Evolutionary conservation across 2,329 filamentous ascomycete species (phyloP), one percentile per base, ranked within the genome.

Genomic region (Sclerotinia borealis): DNA sequence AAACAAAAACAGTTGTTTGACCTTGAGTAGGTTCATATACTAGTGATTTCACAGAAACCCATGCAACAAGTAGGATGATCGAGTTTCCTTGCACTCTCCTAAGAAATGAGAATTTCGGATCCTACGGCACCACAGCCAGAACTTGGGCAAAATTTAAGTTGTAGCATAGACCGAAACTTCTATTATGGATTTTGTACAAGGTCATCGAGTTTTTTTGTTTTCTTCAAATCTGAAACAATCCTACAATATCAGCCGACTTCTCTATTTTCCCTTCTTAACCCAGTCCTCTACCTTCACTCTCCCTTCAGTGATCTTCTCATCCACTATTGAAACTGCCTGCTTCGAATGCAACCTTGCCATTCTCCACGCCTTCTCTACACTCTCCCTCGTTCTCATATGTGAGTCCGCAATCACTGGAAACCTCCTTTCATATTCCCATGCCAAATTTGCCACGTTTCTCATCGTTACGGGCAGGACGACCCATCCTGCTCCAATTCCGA

Each of bases 361-460:
- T 75, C 85, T 81, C 79, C 87, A 85, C 64, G 89, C 87, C 74
- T 87, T 82, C 75, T 85, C 80, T 66, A 93, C 81, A 51, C 86
- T 81, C 72, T 91, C 85, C 66, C 88, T 86, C 59, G 90, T 80
- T 72, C 83, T 80, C 66, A 93, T 71, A 78, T 99, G 95, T 63
- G 90, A 85, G 71, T 96, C 88, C 22, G 92, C 89, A 61, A 99
- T 76, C 22, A 83, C 89, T 5, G 95, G 95, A 74, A 93, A 90
- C 72, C 84, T 86, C 83, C 96, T 85, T 86, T 99, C 95, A 76
- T 95, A 99, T 75, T 85, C 87, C 95, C 95, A 99, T 51, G 89
- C 79, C 74, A 98, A 80, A 74, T 93, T 88, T 49, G 88, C 87
- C 34, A 96, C 86, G 77, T 99, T 99, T 76, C 85, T 81, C 84